Percentiles rank a stretch among this genome's conserved stretches.
These are phyloP conservation scores for Entamoeba moshkovskii DNA, from an alignment of 208 protist species.

Conservation along the genomic window DNA sequence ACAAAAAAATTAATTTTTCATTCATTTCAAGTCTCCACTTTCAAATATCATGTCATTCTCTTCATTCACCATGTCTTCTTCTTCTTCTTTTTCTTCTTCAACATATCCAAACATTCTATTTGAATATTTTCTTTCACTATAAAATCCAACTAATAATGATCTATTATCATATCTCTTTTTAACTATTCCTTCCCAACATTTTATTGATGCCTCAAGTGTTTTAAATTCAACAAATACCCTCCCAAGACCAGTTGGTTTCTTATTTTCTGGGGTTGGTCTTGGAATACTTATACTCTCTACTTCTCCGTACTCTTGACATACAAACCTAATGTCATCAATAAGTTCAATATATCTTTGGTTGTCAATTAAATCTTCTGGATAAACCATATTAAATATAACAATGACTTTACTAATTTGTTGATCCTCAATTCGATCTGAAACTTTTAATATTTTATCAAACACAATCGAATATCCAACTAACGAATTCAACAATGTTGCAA, in stretches of 20 bases:
- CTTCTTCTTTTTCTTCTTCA: neutral
- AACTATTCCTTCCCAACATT: neutral
- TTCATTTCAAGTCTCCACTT: neutral
- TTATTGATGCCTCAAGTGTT: neutral
- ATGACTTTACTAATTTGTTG: neutral
- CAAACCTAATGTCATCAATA: neutral
- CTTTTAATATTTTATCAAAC: neutral
- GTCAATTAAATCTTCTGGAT: neutral
- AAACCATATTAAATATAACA: neutral
- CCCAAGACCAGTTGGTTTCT: neutral
- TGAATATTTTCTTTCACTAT: neutral
- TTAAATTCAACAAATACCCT: neutral
- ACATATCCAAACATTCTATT: neutral
- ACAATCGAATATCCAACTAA: neutral
- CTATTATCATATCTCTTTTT: neutral
- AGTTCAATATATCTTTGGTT: neutral
- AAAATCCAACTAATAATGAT: neutral
- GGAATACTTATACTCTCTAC: neutral
- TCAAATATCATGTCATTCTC: neutral
- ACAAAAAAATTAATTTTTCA: neutral
- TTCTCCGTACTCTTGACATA: neutral
- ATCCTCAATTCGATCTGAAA: neutral
- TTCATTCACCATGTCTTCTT: neutral
- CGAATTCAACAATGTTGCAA: neutral
- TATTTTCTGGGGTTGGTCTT: neutral